Conservation (phyloP, 169 alveolate genomes). For the Haemoproteus tartakovskyi region DNA sequence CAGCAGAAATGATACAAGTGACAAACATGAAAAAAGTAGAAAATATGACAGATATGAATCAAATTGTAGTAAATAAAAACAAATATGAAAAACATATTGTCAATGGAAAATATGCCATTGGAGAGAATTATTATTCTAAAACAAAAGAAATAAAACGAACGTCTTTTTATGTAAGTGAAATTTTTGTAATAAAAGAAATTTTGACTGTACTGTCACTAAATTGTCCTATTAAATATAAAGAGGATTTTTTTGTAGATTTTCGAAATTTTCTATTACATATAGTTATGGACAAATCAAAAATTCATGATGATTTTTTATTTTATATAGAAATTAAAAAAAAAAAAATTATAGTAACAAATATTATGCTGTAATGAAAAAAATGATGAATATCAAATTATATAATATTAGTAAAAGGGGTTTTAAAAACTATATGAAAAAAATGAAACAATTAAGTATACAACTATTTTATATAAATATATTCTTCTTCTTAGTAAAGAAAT, state of each 20-base stretch:
- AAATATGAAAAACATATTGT: neutral
- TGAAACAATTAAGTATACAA: conserved; percentile 33
- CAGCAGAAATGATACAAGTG: neutral
- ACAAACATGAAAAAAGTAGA: too few relatives aligned
- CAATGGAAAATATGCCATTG: neutral
- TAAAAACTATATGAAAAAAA: conserved; percentile 51
- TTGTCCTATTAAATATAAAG: conserved; percentile 63
- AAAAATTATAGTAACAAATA: neutral
- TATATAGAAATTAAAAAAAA: conserved; percentile 37
- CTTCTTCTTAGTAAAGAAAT: conserved; percentile 23
- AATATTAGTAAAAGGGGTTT: conserved; percentile 10
- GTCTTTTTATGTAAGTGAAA: conserved; percentile 56
- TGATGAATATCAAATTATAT: conserved; percentile 54
- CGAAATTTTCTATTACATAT: conserved; percentile 40
- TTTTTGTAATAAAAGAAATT: conserved; percentile 59
- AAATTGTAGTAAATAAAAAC: neutral
- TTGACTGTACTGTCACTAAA: conserved; percentile 37
- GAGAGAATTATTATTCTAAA: neutral
- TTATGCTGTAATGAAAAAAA: conserved; percentile 27
- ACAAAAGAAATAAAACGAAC: neutral
- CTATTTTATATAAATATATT: conserved; percentile 38
- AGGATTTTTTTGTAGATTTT: conserved; percentile 32
- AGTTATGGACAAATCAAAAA: conserved; percentile 41
- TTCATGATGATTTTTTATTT: conserved; percentile 63
- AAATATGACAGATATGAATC: neutral